Evolutionary conservation across 306 rosid genomes (phyloP).

Genomic region (Vicia villosa): DNA sequence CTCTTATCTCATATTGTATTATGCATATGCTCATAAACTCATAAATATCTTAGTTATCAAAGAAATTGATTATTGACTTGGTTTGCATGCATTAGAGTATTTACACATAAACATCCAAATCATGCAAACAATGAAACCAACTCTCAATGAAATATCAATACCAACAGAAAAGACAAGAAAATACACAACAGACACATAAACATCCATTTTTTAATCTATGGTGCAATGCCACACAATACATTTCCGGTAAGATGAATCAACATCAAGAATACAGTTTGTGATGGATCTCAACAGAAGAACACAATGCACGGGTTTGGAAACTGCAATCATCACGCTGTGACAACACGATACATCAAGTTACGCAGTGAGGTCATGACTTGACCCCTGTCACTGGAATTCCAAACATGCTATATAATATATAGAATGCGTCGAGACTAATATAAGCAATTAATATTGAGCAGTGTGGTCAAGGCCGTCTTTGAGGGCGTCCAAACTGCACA

Average conservation of each 20-base stretch:
- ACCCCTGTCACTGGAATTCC: neutral
- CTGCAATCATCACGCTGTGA: neutral
- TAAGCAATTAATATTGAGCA: slow-evolving; percentile 4
- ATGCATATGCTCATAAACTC: neutral
- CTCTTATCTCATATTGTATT: neutral
- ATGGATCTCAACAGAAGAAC: neutral
- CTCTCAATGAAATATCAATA: slow-evolving; percentile 1
- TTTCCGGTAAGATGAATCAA: neutral
- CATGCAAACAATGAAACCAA: slow-evolving; percentile 17
- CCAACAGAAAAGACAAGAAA: neutral
- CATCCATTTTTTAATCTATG: neutral
- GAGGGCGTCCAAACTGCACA: too few relatives aligned
- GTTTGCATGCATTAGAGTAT: slow-evolving; percentile 3
- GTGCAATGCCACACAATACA: neutral
- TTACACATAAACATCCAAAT: slow-evolving; percentile 6
- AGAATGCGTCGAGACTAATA: neutral
- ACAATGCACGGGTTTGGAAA: neutral
- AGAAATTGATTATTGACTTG: slow-evolving; percentile 18
- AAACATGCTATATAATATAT: neutral
- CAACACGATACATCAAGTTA: neutral
- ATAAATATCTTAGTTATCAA: slow-evolving; percentile 10
- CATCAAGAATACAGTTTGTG: slow-evolving; percentile 8
- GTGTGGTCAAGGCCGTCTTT: too few relatives aligned
- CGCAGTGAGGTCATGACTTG: neutral
- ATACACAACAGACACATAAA: neutral